Evolutionary conservation across 768 basidiomycete genomes (phyloP).

Genomic region (Pleurotus cornucopiae): DNA sequence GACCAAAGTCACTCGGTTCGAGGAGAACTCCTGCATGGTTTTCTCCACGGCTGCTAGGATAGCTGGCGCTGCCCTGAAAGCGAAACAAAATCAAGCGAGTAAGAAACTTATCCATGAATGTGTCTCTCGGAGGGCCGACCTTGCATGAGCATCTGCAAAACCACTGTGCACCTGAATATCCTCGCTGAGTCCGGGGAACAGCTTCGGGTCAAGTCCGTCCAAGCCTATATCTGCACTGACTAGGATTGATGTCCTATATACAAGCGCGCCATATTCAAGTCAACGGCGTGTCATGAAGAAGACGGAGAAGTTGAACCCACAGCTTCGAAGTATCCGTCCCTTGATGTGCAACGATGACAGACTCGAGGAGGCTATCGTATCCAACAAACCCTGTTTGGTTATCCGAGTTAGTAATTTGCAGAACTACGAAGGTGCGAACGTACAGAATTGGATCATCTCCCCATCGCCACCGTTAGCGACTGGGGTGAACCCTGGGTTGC

Average conservation of each 20-base stretch:
- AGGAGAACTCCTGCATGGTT: constrained; percentile 28
- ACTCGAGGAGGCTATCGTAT: constrained; percentile 24
- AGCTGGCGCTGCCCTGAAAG: constrained; percentile 33
- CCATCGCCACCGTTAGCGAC: constrained; percentile 44
- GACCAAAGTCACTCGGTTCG: constrained; percentile 36
- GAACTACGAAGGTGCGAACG: constrained; percentile 2
- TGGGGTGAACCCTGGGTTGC: constrained; percentile 23
- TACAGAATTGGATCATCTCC: constrained; percentile 33
- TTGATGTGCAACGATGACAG: constrained; percentile 42
- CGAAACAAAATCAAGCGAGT: constrained; percentile 14
- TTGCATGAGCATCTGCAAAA: constrained; percentile 37
- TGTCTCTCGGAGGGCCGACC: constrained; percentile 27
- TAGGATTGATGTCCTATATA: constrained; percentile 27
- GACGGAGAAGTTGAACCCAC: constrained; percentile 18
- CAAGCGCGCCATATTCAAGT: not conserved
- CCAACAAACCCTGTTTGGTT: constrained; percentile 20
- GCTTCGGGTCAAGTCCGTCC: constrained; percentile 25
- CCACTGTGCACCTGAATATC: constrained; percentile 39
- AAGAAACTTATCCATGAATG: constrained; percentile 31
- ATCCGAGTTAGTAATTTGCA: not conserved
- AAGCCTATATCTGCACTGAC: constrained; percentile 33
- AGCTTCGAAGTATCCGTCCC: constrained; percentile 34
- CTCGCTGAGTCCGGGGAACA: constrained; percentile 42
- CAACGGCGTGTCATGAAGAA: not conserved
- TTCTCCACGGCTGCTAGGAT: constrained; percentile 37